A percentile compares a stretch with the other conserved stretches of the same genome.
These are phyloP conservation scores for Blastobotrys capitulatus DNA, from an alignment of 1,139 yeast species.

Conservation along the genomic window DNA sequence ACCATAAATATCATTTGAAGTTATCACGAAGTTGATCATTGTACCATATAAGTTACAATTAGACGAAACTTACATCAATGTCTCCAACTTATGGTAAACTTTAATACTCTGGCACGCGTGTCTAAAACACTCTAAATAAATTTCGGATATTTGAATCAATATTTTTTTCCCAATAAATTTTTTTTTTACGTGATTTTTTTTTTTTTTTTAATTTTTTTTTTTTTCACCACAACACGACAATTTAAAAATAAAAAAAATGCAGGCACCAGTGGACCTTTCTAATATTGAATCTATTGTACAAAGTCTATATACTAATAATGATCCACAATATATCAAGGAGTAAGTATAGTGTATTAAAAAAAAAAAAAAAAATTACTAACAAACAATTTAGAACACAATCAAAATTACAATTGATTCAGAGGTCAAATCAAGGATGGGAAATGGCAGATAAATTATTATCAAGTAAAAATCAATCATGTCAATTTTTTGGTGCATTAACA, in stretches of 20 bases:
- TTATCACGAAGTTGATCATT: too few species aligned
- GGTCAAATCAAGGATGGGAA: constrained; percentile 44
- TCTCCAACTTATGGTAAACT: too few species aligned
- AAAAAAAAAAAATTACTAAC: not conserved
- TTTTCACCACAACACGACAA: too few species aligned
- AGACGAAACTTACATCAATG: too few species aligned
- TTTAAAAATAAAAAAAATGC: not conserved
- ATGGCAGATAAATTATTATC: constrained; percentile 43
- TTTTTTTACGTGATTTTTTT: too few species aligned
- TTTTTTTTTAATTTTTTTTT: too few species aligned
- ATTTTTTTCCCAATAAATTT: too few species aligned
- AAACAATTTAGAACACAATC: constrained; percentile 36
- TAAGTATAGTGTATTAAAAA: constrained; percentile 7
- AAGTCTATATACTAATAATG: constrained; percentile 19
- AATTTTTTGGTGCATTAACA: constrained; percentile 60
- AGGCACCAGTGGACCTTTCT: constrained; percentile 7
- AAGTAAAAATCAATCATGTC: constrained; percentile 39
- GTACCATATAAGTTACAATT: too few species aligned
- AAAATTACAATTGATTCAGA: constrained; percentile 44
- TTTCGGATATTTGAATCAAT: too few species aligned
- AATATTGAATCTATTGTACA: constrained; percentile 20
- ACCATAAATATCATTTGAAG: too few species aligned
- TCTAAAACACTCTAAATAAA: too few species aligned
- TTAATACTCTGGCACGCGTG: too few species aligned
- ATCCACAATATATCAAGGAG: constrained; percentile 18